Conservation (phyloP, 2,329 filamentous ascomycete species). For the Cadophora malorum region DNA sequence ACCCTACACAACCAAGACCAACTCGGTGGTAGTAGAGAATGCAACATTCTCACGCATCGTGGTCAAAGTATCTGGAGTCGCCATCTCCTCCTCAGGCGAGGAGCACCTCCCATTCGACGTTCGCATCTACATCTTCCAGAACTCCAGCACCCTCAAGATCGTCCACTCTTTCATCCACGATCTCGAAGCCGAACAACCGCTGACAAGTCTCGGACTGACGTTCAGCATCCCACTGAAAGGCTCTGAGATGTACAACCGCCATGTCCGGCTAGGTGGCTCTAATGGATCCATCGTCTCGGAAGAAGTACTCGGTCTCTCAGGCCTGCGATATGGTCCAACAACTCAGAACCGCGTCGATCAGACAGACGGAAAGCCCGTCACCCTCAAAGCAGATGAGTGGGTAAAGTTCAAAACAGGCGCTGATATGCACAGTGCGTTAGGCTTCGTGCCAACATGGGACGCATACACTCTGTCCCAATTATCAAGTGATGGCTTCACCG, state of each 20-base stretch:
- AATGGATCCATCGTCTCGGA: conserved; percentile 62
- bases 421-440: conserved; percentile 52
- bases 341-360: conserved; percentile 55
- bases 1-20: conserved; percentile 1
- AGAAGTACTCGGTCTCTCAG: conserved; percentile 64
- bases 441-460: conserved; percentile 64
- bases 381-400: conserved; percentile 53
- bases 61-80: conserved; percentile 9
- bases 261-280: conserved; percentile 62
- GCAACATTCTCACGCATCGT: conserved; percentile 18
- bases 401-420: conserved; percentile 44
- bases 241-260: conserved; percentile 44
- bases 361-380: conserved; percentile 53
- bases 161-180: conserved; percentile 20
- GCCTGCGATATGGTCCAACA: conserved; percentile 61
- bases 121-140: conserved; percentile 14
- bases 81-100: neutral
- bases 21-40: conserved; percentile 6
- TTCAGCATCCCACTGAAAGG: conserved; percentile 7
- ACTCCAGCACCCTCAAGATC: conserved; percentile 13
- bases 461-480: conserved; percentile 64
- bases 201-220: conserved; percentile 14
- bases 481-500: conserved; percentile 64
- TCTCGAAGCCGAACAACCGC: conserved; percentile 9
- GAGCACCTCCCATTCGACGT: conserved; percentile 20